A percentile compares a stretch with the other conserved stretches of the same genome.
phyloP scores from a whole-genome alignment of 202 grass and related monocot species.

The Panicum virgatum region DNA sequence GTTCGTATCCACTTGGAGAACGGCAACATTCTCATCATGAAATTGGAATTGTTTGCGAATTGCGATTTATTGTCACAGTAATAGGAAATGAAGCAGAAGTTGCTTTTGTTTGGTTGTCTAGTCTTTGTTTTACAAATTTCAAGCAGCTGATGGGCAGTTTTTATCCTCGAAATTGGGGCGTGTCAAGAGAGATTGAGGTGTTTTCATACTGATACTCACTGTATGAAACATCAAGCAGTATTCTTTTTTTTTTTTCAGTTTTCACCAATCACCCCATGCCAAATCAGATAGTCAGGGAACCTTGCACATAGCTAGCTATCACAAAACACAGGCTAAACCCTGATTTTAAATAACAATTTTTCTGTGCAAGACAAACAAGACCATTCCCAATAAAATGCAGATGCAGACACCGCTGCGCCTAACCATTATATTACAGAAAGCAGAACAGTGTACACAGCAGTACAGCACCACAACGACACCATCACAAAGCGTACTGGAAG shows the following conservation, averaged over 20 bases:
- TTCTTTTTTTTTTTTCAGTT: background rate
- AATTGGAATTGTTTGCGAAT: slow-evolving; percentile 8
- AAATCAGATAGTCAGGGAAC: background rate
- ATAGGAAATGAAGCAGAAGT: background rate
- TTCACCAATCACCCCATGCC: background rate
- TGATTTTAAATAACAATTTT: background rate
- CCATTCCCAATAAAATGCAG: background rate
- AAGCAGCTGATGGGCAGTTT: background rate
- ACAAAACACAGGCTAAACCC: slow-evolving; percentile 5
- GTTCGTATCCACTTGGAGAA: background rate
- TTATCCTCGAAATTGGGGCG: background rate
- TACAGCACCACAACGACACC: slow-evolving; percentile 27
- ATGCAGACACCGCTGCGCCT: slow-evolving; percentile 23
- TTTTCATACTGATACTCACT: background rate
- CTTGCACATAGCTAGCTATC: background rate
- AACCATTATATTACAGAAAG: slow-evolving; percentile 36
- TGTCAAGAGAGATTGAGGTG: background rate
- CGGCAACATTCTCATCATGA: background rate
- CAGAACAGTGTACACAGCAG: slow-evolving; percentile 31
- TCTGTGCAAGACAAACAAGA: slow-evolving; percentile 16
- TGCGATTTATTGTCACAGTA: background rate
- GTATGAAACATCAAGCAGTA: background rate
- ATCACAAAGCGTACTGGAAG: background rate
- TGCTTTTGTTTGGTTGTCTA: background rate
- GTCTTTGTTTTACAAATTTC: background rate